These are phyloP conservation scores for Chiua virens DNA, from an alignment of 768 basidiomycete species.

Conservation along the genomic window DNA sequence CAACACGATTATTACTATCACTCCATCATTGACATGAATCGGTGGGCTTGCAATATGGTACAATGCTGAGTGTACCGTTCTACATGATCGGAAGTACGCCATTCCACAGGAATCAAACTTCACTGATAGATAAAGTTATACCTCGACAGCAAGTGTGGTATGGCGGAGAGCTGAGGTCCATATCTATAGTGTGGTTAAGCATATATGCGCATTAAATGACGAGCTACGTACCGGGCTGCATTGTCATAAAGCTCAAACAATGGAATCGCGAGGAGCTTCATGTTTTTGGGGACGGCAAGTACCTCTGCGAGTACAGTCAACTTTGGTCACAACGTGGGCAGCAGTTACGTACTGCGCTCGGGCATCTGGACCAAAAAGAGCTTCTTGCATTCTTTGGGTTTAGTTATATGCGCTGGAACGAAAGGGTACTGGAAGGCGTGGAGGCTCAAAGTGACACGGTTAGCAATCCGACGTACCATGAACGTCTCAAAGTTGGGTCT, in stretches of 20 bases:
- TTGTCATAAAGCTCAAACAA: conserved; percentile 98
- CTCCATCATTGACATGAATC: too few relatives aligned
- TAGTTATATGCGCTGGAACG: conserved; percentile 92
- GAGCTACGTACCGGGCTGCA: conserved; percentile 65
- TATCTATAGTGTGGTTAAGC: conserved; percentile 45
- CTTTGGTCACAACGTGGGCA: background rate
- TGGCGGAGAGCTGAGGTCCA: conserved; percentile 91
- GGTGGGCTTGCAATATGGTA: too few relatives aligned
- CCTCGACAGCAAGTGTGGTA: conserved; percentile 88
- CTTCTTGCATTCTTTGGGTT: conserved; percentile 98
- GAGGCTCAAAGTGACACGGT: background rate
- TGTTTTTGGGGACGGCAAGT: conserved; percentile 95
- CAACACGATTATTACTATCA: conserved; percentile 8
- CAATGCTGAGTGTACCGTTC: too few relatives aligned
- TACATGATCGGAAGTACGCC: too few relatives aligned
- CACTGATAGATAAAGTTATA: conserved; percentile 83
- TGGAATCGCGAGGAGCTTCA: conserved; percentile 97
- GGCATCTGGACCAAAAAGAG: conserved; percentile 95
- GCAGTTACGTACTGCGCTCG: conserved; percentile 69
- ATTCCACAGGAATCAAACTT: background rate
- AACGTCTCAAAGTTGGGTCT: conserved; percentile 98
- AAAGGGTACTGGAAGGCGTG: conserved; percentile 73
- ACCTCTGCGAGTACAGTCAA: conserved; percentile 58
- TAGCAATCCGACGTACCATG: conserved; percentile 63
- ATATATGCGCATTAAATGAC: background rate